Base-by-base conservation (phyloP, 2,329 filamentous ascomycete species). In the Neodidymelliopsis sp. region DNA sequence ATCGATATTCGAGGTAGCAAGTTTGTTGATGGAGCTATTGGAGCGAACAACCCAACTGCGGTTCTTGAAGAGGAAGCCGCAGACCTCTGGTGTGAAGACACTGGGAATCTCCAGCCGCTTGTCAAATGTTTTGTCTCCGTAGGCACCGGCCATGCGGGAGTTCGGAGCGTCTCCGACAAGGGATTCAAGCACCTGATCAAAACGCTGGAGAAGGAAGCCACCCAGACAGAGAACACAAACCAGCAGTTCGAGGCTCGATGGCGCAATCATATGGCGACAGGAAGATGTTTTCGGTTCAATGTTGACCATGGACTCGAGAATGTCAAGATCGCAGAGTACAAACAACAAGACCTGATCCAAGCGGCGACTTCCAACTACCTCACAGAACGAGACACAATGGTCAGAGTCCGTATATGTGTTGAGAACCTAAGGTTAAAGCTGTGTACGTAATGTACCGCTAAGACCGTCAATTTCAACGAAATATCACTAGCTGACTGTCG, bases 41-140 rank as follows among this genome's bases (percentile, higher is more conserved):
- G 49, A 11, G 49, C 49, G 2, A 81, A 81, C 57, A 81, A 81
- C 44, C 79, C 79, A 1, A 60, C 77, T 7, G 53, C 62, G 7
- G 53, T 69, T 16, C 55, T 79, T 1, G 75, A 70, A 69, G 67
- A 64, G 12, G 68, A 79, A 54, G 27, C 56, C 2, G 33, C 35
- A 1, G 42, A 56, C 15, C 43, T 59, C 40, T 53, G 53, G 49
- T 31, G 53, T 28, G 9, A 28, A 9, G 40, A 24, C 1, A 41
- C 6, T 9, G 46, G 35, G 4, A 37, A 52, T 13, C 25, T 52
- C 10, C 42, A 49, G 16, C 49, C 43, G n/a, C 43, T 44, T 2
- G 42, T 56, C 3, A 53, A 53, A 18, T 53, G 47, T 30, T 55
- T 57, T 12, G 16, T 57, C 7, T 53, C 51, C 2, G 35, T 57